Evolutionary conservation across 1,284 basidiomycete species (phyloP), one percentile per base, ranked within the genome.

Genomic region (Pseudozyma sp.): DNA sequence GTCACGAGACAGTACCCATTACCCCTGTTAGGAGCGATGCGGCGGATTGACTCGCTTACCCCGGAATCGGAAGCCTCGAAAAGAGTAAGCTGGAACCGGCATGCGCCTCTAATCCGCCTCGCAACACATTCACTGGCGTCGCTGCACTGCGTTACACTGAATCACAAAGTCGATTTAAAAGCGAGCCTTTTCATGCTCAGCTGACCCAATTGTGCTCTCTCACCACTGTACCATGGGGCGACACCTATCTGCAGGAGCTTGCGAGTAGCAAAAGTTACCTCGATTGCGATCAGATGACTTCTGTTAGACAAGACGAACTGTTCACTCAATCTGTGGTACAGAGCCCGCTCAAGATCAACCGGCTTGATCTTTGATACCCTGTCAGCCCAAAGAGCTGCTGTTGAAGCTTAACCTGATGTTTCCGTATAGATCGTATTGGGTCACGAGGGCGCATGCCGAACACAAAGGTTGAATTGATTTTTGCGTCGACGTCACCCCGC

Each of bases 401-500:
- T 31, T 31, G 25, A 31, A 31, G 25, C 47, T 48, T 2, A 21
- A 11, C 16, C 39, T 40, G 39, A 40, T 8, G 39, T 40, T 40
- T 40, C 39, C 39, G 39, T 8, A 40, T 40, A 4, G 39, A 40
- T 40, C 9, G 39, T 40, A 4, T 40, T n/a, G 11, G 11, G 39
- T 40, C 39, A 40, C 39, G 16, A 40, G 39, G 39, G 11, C 12
- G 12, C 39, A 13, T 40, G 16, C 12, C 39, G 12, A 40, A 40
- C 12, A 40, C 39, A 13, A 31, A 31, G 25, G 39, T 2, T n/a
- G 39, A 12, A 40, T 12, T 40, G 39, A 12, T 40, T 40, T 40
- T 35, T 31, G 53, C 42, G 18, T 54, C 60, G 53, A 62, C 60
- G 60, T 63, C 60, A 63, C 60, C 53, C 49, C 49, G 49, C 53